phyloP scores from a whole-genome alignment of 352 stramenopile species.

The Blastocystis sp. region DNA sequence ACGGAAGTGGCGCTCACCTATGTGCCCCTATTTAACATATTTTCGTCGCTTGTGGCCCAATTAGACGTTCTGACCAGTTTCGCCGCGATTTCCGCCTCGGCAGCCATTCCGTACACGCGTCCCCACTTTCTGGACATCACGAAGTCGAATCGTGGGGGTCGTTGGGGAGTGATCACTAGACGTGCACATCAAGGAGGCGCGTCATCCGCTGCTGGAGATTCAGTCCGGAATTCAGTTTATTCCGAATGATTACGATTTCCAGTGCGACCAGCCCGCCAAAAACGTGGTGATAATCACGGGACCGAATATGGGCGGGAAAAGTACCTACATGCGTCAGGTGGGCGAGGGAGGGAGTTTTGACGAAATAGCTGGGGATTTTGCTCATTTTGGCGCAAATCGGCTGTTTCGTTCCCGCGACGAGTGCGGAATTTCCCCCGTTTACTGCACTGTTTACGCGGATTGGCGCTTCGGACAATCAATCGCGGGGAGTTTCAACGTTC shows the following conservation, averaged over 20 bases:
- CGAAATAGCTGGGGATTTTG: conserved; percentile 23
- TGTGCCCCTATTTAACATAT: conserved; percentile 81
- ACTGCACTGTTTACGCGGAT: conserved; percentile 88
- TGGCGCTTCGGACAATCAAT: conserved; percentile 86
- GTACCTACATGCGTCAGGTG: conserved; percentile 88
- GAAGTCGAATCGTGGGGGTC: conserved; percentile 62
- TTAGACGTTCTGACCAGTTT: conserved; percentile 87
- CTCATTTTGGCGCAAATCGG: conserved; percentile 86
- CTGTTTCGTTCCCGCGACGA: conserved; percentile 83
- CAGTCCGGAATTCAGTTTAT: conserved; percentile 90
- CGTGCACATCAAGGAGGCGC: conserved; percentile 70
- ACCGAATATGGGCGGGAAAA: conserved; percentile 97
- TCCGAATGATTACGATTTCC: conserved; percentile 85
- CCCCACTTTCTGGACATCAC: conserved; percentile 60
- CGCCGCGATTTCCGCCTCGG: conserved; percentile 78
- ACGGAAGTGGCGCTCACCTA: conserved; percentile 87
- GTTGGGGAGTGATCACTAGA: conserved; percentile 66
- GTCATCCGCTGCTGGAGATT: conserved; percentile 94
- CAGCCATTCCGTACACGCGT: conserved; percentile 65
- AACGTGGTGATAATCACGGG: conserved; percentile 83
- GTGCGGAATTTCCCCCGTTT: conserved; percentile 79
- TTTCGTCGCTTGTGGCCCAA: conserved; percentile 72
- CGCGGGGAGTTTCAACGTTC: conserved; percentile 93
- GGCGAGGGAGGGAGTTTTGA: not conserved
- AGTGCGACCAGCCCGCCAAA: not conserved